Base-by-base conservation (phyloP, 768 basidiomycete species). In the Lactarius sp. region DNA sequence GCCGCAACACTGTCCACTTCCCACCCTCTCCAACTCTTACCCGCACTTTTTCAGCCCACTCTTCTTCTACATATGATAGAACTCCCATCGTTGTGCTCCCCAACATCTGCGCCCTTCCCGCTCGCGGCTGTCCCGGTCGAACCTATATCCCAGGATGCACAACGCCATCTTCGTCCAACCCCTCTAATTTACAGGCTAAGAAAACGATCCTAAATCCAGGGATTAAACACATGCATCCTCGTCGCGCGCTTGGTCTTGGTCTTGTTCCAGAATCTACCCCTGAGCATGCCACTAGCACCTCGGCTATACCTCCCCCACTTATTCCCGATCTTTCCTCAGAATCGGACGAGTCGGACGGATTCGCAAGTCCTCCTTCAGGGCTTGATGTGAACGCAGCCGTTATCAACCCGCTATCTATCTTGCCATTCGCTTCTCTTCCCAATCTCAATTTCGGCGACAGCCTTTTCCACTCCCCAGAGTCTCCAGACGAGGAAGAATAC, bases 101-200 rank as follows among this genome's bases (percentile, higher is more conserved):
- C 37, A 90, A 92, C 71, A 73, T 79, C 41, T 92, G 90, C 71
- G 84, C 85, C 10, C 80, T 94, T 27, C 91, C 92, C 41, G 89
- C 83, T 69, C 85, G 91, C 64, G 88, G 88, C 36, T 88, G 86
- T 71, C 86, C 86, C 55, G 87, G 87, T 33, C 80, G 85, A 66
- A 88, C 86, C 5, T 89, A 88, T 70, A 74, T 75, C 64, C 77
- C 82, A 56, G 81, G 78, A 57, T 81, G 79, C 57, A 22, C 62
- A 67, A 31, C 55, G 55, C 39, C 65, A 58, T 42, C 66, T 54
- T 59, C 64, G 18, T 67, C 56, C 44, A 54, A 54, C 58, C 41
- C 66, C 56, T 67, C 56, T 49, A 56, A 63, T 58, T 52, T 63
- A 36, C 56, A 62, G n/a, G 12, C 51, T 47, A 47, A 68, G 41